A percentile compares a stretch with the other conserved stretches of the same genome.
Conservation (phyloP, 202 grass and related monocot species). For the Elaeis oleifera region DNA sequence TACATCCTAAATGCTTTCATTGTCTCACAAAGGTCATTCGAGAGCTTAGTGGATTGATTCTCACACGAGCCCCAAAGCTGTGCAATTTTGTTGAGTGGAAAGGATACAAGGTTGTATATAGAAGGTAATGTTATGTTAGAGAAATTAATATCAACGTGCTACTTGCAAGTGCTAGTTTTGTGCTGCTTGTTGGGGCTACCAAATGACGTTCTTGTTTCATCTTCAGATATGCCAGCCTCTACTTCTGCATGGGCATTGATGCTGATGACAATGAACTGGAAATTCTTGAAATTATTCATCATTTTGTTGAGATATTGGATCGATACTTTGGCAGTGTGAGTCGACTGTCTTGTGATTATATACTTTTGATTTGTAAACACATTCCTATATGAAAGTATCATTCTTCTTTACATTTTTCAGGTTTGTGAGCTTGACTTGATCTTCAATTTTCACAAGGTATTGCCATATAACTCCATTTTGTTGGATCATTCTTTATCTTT, state of each 20-base stretch:
- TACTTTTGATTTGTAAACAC: neutral
- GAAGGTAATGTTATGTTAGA: constrained; percentile 47
- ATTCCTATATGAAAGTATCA: constrained; percentile 4
- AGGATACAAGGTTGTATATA: constrained; percentile 93
- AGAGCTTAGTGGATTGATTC: constrained; percentile 84
- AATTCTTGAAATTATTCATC: constrained; percentile 94
- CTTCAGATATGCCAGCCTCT: constrained; percentile 85
- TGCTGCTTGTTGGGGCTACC: constrained; percentile 4
- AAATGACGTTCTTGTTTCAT: constrained; percentile 1
- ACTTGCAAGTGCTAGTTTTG: constrained; percentile 20
- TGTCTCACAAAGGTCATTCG: constrained; percentile 59
- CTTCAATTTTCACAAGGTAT: constrained; percentile 99
- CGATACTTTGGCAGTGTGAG: constrained; percentile 97
- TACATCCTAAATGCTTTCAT: neutral
- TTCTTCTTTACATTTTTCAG: constrained; percentile 29
- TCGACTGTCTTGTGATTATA: constrained; percentile 13
- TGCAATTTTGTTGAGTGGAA: constrained; percentile 98
- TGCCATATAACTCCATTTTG: neutral
- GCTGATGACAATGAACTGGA: constrained; percentile 90
- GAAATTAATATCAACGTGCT: constrained; percentile 2
- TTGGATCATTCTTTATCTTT: neutral
- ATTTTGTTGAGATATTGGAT: constrained; percentile 95
- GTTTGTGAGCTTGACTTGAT: constrained; percentile 98
- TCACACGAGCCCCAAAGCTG: constrained; percentile 73
- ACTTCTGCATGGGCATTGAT: constrained; percentile 99